phyloP scores from a whole-genome alignment of 192 early-diverging fungal species.

The Coemansia sp. region DNA sequence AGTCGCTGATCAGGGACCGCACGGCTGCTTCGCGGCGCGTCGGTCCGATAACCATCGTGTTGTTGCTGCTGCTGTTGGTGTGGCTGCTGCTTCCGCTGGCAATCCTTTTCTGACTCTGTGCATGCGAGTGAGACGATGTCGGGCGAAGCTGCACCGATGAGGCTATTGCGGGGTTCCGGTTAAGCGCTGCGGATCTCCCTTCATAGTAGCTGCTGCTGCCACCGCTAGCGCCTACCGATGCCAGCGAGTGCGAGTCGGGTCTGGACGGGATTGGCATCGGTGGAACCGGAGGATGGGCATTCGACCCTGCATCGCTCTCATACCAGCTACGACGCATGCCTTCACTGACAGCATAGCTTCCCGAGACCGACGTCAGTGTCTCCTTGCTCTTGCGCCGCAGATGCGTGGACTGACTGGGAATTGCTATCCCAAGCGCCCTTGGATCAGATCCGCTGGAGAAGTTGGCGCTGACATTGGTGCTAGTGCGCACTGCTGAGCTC shows the following conservation, averaged over 20 bases:
- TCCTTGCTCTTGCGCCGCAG: constrained; percentile 51
- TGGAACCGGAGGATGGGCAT: constrained; percentile 24
- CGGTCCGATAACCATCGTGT: no score
- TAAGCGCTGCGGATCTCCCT: not conserved
- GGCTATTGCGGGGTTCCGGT: constrained; percentile 6
- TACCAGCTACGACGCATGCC: constrained; percentile 34
- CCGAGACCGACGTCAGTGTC: constrained; percentile 27
- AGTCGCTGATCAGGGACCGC: no score
- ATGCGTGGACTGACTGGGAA: constrained; percentile 14
- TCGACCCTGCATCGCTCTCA: constrained; percentile 30
- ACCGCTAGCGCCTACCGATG: not conserved
- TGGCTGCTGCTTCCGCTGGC: constrained; percentile 16
- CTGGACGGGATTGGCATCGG: constrained; percentile 4
- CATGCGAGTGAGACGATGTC: constrained; percentile 47
- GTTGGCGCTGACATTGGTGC: constrained; percentile 18
- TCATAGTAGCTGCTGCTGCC: constrained; percentile 7
- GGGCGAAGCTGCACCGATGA: constrained; percentile 29
- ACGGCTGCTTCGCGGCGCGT: no score
- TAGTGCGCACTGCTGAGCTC: constrained; percentile 13
- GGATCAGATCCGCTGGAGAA: constrained; percentile 30
- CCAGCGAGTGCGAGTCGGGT: constrained; percentile 11
- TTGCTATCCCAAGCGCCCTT: constrained; percentile 25
- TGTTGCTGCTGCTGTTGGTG: constrained; percentile 14
- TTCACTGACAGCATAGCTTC: constrained; percentile 14
- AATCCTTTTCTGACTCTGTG: constrained; percentile 23